Conservation (phyloP, 768 basidiomycete genomes). For the Lyophyllum semitale region DNA sequence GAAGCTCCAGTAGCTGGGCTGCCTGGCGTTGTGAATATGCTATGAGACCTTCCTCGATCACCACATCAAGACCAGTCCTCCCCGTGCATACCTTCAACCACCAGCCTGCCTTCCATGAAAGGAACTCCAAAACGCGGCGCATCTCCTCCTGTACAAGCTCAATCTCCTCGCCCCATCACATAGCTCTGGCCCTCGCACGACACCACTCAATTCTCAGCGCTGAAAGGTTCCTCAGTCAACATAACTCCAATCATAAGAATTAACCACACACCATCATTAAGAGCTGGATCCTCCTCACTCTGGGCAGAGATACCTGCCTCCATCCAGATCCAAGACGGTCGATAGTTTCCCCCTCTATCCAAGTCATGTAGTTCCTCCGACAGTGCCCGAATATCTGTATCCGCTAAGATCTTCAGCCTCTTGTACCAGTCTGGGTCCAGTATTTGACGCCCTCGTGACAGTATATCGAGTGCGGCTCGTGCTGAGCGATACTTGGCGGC, state of each 20-base stretch:
- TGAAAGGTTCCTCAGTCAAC: neutral
- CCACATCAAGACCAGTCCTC: too few relatives aligned
- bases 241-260: too few relatives aligned
- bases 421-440: neutral
- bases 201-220: slow-evolving; percentile 24
- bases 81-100: too few relatives aligned
- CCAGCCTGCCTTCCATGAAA: too few relatives aligned
- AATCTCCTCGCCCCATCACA: slow-evolving; percentile 24
- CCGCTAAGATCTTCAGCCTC: neutral
- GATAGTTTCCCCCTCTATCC: neutral
- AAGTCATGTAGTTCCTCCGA: slow-evolving; percentile 1
- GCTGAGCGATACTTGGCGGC: slow-evolving; percentile 1
- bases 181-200: slow-evolving; percentile 16
- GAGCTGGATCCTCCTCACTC: too few relatives aligned
- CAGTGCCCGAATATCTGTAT: neutral
- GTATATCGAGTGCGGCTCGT: neutral
- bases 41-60: too few relatives aligned
- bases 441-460: neutral
- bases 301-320: too few relatives aligned
- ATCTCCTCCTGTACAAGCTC: slow-evolving; percentile 27
- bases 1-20: too few relatives aligned
- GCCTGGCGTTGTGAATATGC: too few relatives aligned
- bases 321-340: neutral
- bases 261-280: neutral
- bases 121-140: slow-evolving; percentile 18